Percentiles rank a stretch among this genome's conserved stretches.
Conservation (phyloP, 2,329 filamentous ascomycete species). For the Epicoccum sorghinum region DNA sequence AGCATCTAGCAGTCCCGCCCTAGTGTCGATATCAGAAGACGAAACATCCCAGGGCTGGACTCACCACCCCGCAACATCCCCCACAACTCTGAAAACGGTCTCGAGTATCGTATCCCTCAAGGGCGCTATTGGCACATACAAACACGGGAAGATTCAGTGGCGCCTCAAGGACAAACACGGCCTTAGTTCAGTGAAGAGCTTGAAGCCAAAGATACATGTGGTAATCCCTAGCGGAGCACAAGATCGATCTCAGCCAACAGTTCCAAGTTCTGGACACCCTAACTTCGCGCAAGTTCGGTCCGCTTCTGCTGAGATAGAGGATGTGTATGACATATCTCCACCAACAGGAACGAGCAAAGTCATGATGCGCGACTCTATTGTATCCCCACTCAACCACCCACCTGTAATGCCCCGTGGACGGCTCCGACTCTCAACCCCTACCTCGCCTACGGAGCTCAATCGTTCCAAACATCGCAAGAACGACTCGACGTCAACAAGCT, state of each 20-base stretch:
- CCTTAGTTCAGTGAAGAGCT: slow-evolving; percentile 22
- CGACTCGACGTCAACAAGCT: slow-evolving; percentile 31
- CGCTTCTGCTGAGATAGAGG: slow-evolving; percentile 26
- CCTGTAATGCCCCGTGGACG: slow-evolving; percentile 23
- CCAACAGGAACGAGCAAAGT: slow-evolving; percentile 33
- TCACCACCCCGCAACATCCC: slow-evolving; percentile 24
- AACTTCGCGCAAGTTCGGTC: slow-evolving; percentile 29
- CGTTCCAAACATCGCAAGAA: slow-evolving; percentile 19
- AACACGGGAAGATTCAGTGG: slow-evolving; percentile 53
- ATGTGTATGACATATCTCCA: slow-evolving; percentile 39
- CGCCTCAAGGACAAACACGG: slow-evolving; percentile 29
- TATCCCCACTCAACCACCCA: slow-evolving; percentile 38
- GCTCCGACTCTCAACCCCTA: slow-evolving; percentile 16
- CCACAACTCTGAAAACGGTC: slow-evolving; percentile 34
- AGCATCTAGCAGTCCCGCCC: slow-evolving; percentile 21
- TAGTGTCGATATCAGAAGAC: slow-evolving; percentile 24
- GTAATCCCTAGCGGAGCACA: slow-evolving; percentile 43
- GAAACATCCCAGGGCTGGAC: slow-evolving; percentile 24
- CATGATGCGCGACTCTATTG: slow-evolving; percentile 35
- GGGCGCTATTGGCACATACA: slow-evolving; percentile 53
- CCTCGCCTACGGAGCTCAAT: not conserved
- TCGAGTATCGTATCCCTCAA: slow-evolving; percentile 29
- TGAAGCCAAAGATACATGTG: slow-evolving; percentile 44
- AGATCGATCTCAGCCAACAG: slow-evolving; percentile 39
- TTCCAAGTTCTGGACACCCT: slow-evolving; percentile 33